Conservation (phyloP, 192 early-diverging fungal species). For the Umbelopsis sp. region DNA sequence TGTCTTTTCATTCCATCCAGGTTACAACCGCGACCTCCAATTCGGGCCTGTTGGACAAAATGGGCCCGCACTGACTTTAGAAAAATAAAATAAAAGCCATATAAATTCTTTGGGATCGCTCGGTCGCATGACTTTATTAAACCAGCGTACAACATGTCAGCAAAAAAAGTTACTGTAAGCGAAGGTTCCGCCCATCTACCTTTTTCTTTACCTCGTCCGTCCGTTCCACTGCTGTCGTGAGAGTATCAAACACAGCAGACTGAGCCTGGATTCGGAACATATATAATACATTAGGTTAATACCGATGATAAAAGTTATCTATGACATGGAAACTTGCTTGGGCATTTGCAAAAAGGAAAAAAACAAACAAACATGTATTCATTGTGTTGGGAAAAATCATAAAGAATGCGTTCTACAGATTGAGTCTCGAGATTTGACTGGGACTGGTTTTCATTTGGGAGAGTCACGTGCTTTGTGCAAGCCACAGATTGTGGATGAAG, state of each 20-base stretch:
- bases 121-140: background rate
- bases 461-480: background rate
- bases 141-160: too few species aligned
- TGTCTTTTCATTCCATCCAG: background rate
- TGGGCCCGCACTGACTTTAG: background rate
- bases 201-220: too few species aligned
- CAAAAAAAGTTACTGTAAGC: too few species aligned
- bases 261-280: background rate
- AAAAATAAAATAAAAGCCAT: background rate
- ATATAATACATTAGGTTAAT: too few species aligned
- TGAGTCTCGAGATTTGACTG: too few species aligned
- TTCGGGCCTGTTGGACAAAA: constrained; percentile 12
- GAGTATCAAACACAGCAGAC: background rate
- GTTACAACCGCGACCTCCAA: constrained; percentile 13
- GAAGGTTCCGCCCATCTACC: too few species aligned
- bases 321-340: too few species aligned
- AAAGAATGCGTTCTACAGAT: background rate
- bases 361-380: too few species aligned
- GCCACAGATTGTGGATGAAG: background rate
- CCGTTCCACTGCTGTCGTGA: background rate
- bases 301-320: too few species aligned
- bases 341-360: too few species aligned
- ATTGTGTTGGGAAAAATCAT: background rate
- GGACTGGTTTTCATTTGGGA: too few species aligned
- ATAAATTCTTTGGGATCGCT: background rate